Evolutionary conservation across 2,329 filamentous ascomycete genomes (phyloP), one percentile per base, ranked within the genome.

Genomic region (Fusarium pininemorale): DNA sequence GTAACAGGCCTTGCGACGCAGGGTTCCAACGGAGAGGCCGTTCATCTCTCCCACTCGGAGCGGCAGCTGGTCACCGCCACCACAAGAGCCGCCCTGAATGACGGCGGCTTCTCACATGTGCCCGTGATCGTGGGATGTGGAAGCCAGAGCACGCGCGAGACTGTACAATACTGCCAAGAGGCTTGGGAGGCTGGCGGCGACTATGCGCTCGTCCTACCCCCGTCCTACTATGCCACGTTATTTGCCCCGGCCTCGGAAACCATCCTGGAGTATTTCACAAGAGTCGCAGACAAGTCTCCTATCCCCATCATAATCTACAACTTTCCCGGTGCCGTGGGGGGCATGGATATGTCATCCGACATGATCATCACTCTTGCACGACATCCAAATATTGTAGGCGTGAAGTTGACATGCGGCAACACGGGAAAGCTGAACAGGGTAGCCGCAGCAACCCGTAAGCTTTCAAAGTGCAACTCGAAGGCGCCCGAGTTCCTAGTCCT

Each of bases 1-100:
- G 89, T 95, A 47, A 88, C 91, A 22, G 93, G 93, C 26, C 87
- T 96, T 53, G 92, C 93, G 55, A 93, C 92, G 16, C 93, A 95
- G 81, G 93, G 93, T 53, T 94, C 92, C 79, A 96, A 96, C 79
- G 93, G 93, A 77, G 94, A 96, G 84, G 93, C 94, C 13, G 93
- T 95, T 18, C 93, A 95, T 79, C 87, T 96, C 39, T 90, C 91
- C 48, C 91, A 91, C 76, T 85, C 88, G 30, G 93, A 96, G 83
- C 90, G 93, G 67, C 87, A 88, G 54, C 84, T 89, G 58, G 90
- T 96, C 76, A 95, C 92, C 12, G 84, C 85, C 57, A 90, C 91
- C 39, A 95, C 93, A 4, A 90, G 93, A 45, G 87, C 88, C 70
- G 92, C 92, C 20, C 86, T 95, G 50, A 89, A 94, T 79, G 75